phyloP scores from a whole-genome alignment of 2,329 filamentous ascomycete species.

The Botrytis pseudocinerea region DNA sequence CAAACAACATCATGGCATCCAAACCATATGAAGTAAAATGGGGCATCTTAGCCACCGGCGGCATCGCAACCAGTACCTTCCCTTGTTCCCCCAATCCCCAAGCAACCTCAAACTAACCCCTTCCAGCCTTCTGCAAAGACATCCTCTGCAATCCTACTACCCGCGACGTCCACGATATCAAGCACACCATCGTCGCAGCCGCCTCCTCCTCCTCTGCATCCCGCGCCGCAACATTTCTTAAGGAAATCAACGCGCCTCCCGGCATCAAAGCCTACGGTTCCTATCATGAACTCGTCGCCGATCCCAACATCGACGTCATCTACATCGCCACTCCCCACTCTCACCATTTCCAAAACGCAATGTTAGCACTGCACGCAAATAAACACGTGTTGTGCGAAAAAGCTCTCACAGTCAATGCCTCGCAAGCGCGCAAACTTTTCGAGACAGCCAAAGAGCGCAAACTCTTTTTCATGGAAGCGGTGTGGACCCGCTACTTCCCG shows the following conservation, averaged over 20 bases:
- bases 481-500: slow-evolving; percentile 72
- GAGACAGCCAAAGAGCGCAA: slow-evolving; percentile 62
- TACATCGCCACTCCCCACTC: slow-evolving; percentile 73
- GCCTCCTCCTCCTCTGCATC: slow-evolving; percentile 62
- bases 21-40: slow-evolving; percentile 38
- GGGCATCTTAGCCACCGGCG: slow-evolving; percentile 43
- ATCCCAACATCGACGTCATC: slow-evolving; percentile 65
- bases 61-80: slow-evolving; percentile 41
- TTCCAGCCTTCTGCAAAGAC: slow-evolving; percentile 59
- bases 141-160: slow-evolving; percentile 61
- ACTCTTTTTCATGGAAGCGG: slow-evolving; percentile 63
- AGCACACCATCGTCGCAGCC: slow-evolving; percentile 63
- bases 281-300: slow-evolving; percentile 65
- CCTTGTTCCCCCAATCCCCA: neutral
- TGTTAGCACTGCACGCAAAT: slow-evolving; percentile 63
- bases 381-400: slow-evolving; percentile 74
- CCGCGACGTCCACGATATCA: slow-evolving; percentile 59
- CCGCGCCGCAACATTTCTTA: slow-evolving; percentile 62
- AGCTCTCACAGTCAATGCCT: slow-evolving; percentile 68
- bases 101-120: slow-evolving; percentile 18
- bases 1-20: slow-evolving; percentile 32
- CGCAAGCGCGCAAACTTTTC: slow-evolving; percentile 59
- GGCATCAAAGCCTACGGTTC: slow-evolving; percentile 64
- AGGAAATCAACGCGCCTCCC: slow-evolving; percentile 54
- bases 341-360: slow-evolving; percentile 70